These are phyloP conservation scores for Erysimum cheiri DNA, from an alignment of 441 rosid species.

Conservation along the genomic window DNA sequence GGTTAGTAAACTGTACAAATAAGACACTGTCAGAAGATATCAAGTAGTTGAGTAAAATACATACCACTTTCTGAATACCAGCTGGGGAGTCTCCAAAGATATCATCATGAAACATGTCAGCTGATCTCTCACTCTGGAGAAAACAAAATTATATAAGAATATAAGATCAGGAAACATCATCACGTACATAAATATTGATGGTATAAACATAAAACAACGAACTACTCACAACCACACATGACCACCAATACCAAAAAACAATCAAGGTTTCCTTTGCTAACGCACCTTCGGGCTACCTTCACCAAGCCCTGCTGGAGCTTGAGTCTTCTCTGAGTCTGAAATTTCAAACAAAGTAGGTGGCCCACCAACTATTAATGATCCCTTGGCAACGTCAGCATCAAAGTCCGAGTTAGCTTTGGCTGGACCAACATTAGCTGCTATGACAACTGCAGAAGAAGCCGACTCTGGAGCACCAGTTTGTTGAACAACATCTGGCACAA, in stretches of 20 bases:
- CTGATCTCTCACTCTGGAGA: slow-evolving; percentile 90
- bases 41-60: slow-evolving; percentile 25
- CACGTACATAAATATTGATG: neutral
- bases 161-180: slow-evolving; percentile 30
- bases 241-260: too few species aligned
- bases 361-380: slow-evolving; percentile 59
- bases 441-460: slow-evolving; percentile 41
- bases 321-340: slow-evolving; percentile 51
- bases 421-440: slow-evolving; percentile 46
- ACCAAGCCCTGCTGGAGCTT: slow-evolving; percentile 80
- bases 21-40: slow-evolving; percentile 12
- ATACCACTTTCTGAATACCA: slow-evolving; percentile 73
- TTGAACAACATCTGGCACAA: slow-evolving; percentile 36
- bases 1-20: neutral
- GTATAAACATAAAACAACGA: slow-evolving; percentile 31
- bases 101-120: slow-evolving; percentile 85
- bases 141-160: slow-evolving; percentile 26
- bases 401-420: slow-evolving; percentile 46
- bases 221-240: slow-evolving; percentile 44
- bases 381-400: slow-evolving; percentile 51
- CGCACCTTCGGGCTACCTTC: slow-evolving; percentile 97
- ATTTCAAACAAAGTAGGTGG: slow-evolving; percentile 58
- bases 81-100: slow-evolving; percentile 97
- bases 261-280: too few species aligned
- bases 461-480: slow-evolving; percentile 25